Conservation (phyloP, 371 early-diverging fungal species). For the Smittium culicis region DNA sequence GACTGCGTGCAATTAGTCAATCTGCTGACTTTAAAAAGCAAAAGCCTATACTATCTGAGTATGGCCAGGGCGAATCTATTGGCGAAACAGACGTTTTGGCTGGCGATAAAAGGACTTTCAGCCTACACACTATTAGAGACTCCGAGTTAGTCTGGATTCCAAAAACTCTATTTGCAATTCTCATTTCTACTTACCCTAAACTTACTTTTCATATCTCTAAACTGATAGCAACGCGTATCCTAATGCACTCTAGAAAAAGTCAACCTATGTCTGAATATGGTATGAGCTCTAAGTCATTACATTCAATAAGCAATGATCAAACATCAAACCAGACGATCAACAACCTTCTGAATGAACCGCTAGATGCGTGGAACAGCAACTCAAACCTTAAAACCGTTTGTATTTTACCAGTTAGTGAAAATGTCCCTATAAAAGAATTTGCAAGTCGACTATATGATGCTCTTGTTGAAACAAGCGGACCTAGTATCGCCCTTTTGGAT, state of each 20-base stretch:
- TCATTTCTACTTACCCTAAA: conserved; percentile 68
- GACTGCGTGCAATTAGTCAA: conserved; percentile 62
- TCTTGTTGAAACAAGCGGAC: conserved; percentile 52
- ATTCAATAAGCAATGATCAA: too few species aligned
- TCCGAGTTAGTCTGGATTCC: conserved; percentile 93
- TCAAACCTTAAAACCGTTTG: conserved; percentile 85
- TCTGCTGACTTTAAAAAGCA: too few species aligned
- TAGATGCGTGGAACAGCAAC: conserved; percentile 53
- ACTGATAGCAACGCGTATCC: too few species aligned
- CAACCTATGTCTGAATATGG: too few species aligned
- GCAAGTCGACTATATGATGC: conserved; percentile 64
- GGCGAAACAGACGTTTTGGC: conserved; percentile 91
- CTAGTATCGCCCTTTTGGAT: conserved; percentile 59
- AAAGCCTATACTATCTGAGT: conserved; percentile 82
- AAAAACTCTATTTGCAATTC: conserved; percentile 78
- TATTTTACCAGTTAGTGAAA: conserved; percentile 68
- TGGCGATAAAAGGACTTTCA: conserved; percentile 61
- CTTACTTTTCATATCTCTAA: too few species aligned
- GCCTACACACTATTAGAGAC: conserved; percentile 92
- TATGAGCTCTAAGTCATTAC: too few species aligned
- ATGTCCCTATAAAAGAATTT: conserved; percentile 79
- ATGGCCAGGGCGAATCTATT: conserved; percentile 84
- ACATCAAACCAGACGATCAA: conserved; percentile 37
- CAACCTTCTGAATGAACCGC: neutral
- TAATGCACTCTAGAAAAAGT: too few species aligned